Percentiles rank a stretch among this genome's conserved stretches.
phyloP scores from a whole-genome alignment of 2,329 filamentous ascomycete genomes.

The Exophiala aquamarina region DNA sequence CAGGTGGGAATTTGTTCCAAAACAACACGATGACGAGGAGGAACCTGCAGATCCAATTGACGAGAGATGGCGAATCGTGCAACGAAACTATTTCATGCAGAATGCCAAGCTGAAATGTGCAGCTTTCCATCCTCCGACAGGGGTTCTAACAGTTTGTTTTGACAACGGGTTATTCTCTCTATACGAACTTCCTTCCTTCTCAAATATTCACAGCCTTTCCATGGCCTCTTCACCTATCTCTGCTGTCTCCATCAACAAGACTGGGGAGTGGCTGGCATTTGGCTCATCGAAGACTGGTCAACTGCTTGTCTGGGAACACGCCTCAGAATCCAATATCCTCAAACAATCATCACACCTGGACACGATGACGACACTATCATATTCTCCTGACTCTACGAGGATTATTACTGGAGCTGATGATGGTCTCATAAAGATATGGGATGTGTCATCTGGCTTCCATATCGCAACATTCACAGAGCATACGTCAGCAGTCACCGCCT shows the following conservation, averaged over 20 bases:
- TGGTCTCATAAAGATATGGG: conserved; percentile 98
- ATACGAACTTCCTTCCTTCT: conserved; percentile 95
- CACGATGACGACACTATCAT: conserved; percentile 87
- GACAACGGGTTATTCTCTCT: conserved; percentile 91
- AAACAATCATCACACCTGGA: conserved; percentile 99
- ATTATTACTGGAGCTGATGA: conserved; percentile 95
- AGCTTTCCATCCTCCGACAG: conserved; percentile 81
- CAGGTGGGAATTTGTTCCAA: conserved; percentile 78
- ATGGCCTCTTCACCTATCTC: conserved; percentile 98
- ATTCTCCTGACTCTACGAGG: conserved; percentile 88
- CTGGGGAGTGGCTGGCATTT: conserved; percentile 95
- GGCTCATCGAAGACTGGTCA: conserved; percentile 94
- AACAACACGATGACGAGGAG: conserved; percentile 57
- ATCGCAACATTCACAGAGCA: conserved; percentile 98
- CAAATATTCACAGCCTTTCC: conserved; percentile 83
- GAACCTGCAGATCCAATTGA: conserved; percentile 62
- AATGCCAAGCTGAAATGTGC: conserved; percentile 84
- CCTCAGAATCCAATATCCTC: conserved; percentile 96
- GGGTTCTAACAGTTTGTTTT: conserved; percentile 94
- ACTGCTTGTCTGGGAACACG: conserved; percentile 98
- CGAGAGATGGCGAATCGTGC: conserved; percentile 85
- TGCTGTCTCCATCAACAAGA: conserved; percentile 88
- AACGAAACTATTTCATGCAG: conserved; percentile 92
- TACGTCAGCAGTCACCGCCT: conserved; percentile 85
- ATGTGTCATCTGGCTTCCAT: conserved; percentile 93